phyloP scores from a whole-genome alignment of 345 rosid genomes.

The Citrus inodora region DNA sequence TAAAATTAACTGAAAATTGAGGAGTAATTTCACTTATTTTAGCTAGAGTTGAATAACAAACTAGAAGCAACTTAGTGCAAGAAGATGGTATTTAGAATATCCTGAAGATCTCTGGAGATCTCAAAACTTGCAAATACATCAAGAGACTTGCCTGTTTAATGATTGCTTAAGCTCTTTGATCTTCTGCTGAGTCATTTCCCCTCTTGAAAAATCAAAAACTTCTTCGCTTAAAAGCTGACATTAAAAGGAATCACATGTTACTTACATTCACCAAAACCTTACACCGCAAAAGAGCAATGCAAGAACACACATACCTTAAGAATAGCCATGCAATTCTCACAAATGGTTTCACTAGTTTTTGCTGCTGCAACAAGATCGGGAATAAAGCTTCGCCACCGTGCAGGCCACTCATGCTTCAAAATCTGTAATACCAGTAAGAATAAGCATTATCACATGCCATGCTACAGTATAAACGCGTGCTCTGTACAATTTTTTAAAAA shows the following conservation, averaged over 20 bases:
- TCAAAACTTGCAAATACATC: conserved; percentile 1
- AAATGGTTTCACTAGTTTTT: conserved; percentile 98
- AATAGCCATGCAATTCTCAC: conserved; percentile 98
- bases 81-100: not conserved
- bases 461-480: not conserved
- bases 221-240: conserved; percentile 95
- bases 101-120: not conserved
- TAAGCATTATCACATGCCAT: not conserved
- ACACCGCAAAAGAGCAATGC: not conserved
- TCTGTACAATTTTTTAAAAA: not conserved
- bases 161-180: conserved; percentile 98
- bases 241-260: conserved; percentile 15
- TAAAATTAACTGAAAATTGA: not conserved
- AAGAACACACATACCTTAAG: conserved; percentile 56
- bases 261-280: not conserved
- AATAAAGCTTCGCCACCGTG: conserved; percentile 95
- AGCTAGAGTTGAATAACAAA: not conserved
- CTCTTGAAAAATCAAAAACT: conserved; percentile 98
- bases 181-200: conserved; percentile 97
- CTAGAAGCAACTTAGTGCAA: not conserved
- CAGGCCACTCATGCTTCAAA: conserved; percentile 99
- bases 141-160: conserved; percentile 58
- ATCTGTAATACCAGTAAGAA: conserved; percentile 48
- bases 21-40: not conserved
- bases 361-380: conserved; percentile 99